phyloP scores from a whole-genome alignment of 1,284 basidiomycete species.

The Malassezia psittaci region DNA sequence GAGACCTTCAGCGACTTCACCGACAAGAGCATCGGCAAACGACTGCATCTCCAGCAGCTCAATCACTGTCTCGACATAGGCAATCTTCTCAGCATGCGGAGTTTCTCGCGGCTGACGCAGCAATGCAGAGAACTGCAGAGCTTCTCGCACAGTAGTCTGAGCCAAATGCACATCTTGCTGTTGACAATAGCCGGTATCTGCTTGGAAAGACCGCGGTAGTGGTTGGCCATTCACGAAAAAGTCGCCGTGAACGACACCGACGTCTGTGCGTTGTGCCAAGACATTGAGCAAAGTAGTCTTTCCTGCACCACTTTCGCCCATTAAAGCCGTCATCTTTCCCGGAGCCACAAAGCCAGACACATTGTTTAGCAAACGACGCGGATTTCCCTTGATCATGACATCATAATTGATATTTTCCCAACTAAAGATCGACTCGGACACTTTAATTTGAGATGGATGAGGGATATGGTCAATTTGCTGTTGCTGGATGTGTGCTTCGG shows the following conservation, averaged over 20 bases:
- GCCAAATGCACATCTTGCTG: slow-evolving; percentile 34
- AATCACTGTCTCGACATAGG: slow-evolving; percentile 34
- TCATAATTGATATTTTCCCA: slow-evolving; percentile 36
- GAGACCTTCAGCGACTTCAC: slow-evolving; percentile 28
- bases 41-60: slow-evolving; percentile 32
- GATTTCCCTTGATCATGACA: slow-evolving; percentile 31
- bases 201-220: slow-evolving; percentile 32
- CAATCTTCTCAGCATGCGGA: slow-evolving; percentile 25
- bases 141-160: slow-evolving; percentile 32
- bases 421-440: slow-evolving; percentile 26
- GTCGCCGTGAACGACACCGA: slow-evolving; percentile 28
- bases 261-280: slow-evolving; percentile 27
- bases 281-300: slow-evolving; percentile 41
- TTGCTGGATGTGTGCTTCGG: not conserved
- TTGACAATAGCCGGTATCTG: slow-evolving; percentile 31
- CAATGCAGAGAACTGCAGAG: slow-evolving; percentile 32
- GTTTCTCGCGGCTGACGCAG: slow-evolving; percentile 30
- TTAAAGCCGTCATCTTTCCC: slow-evolving; percentile 34
- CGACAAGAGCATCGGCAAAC: slow-evolving; percentile 34
- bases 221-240: slow-evolving; percentile 26
- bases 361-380: slow-evolving; percentile 28
- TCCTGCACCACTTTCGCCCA: slow-evolving; percentile 40
- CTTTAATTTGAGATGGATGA: slow-evolving; percentile 21
- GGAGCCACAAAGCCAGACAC: slow-evolving; percentile 50
- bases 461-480: not conserved